Evolutionary conservation across 140 eudicot species (phyloP), one percentile per base, ranked within the genome.

Genomic region (Anethum foeniculum): DNA sequence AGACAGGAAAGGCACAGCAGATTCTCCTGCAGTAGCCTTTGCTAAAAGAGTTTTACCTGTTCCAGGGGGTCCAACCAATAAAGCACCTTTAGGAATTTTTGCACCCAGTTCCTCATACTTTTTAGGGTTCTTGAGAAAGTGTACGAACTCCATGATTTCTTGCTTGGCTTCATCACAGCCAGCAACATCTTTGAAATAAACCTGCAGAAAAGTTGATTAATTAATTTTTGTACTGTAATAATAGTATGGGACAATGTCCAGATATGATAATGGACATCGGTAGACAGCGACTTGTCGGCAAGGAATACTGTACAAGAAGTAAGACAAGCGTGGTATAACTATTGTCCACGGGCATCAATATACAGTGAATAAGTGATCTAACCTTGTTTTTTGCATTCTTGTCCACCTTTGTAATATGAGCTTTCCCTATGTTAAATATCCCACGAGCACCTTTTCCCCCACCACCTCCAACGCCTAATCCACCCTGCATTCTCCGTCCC

Each of bases 21-120:
- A 90, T 87, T 95, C 99, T n/a, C 99, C 99, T 14, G 99, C 99
- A 34, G 97, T 91, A 83, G 99, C 99, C 85, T 91, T 95, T 34
- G 97, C 99, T 81, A 95, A 72, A 38, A 95, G 93, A 76, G 99
- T 95, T 85, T 95, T 95, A 13, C 99, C 99, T 0, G 99, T 95
- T 21, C 99, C 99, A 0, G 99, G 99, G 68, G 99, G 99, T 18
- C 99, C 99, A 2, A 95, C 99, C 78, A 95, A 80, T 18, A 95
- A 85, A 80, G 97, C 97, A 28, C 99, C 99, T 86, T 95, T 95
- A 0, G 99, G 99, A 76, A 95, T 92, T 88, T 95, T 95, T 6
- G 97, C 99, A n/a, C 99, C 99, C 65, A 95, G 83, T 9, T 88
- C 96, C 82, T 89, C 94, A 47, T 91, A 91, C 84, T 93, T 93